Evolutionary conservation across 495 filamentous ascomycete species (phyloP), one percentile per base, ranked within the genome.

Genomic region (Hypoxylon lienhwacheense): DNA sequence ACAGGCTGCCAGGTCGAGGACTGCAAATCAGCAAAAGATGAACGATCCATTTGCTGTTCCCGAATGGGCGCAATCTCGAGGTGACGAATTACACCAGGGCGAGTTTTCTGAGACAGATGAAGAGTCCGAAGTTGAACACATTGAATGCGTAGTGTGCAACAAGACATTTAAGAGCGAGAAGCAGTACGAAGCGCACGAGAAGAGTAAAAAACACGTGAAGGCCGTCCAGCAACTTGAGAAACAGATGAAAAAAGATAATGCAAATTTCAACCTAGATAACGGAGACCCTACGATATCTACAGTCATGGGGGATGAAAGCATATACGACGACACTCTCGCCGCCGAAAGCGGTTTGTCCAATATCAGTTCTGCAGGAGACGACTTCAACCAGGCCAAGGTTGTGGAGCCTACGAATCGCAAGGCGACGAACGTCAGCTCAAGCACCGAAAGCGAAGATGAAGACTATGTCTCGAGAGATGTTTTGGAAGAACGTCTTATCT

Each of bases 151-250:
- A 42, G 87, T 88, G 15, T 99, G 93, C 66, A 79, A 82, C 62
- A 99, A 99, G 71, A 85, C 61, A 2, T 99, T 97, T 77, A 95
- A 95, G 66, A 96, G 90, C 48, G 85, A 96, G 64, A 88, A 87
- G 59, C 93, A 97, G 60, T 92, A 84, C 53, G 84, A 91, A 65
- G 83, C 87, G n/a, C 93, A 99, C 63, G 92, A 97, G 72, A 88
- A 85, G 70, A 96, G 91, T 73, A 97, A 95, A 66, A 97, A 97
- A 66, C 93, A 99, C 64, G 63, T 83, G 34, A 96, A 95, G 65
- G 87, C 88, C 2, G 79, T 96, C 4, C 83, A 89, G 53, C 81
- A 89, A 54, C 68, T 99, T 26, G 82, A 80, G 60, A 77, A 83
- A 61, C 84, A 92, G 68, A 97, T 99, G 92, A 79, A 74, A 57